A percentile compares a stretch with the other conserved stretches of the same genome.
These are phyloP conservation scores for Acer yangbiense DNA, from an alignment of 345 rosid species.

Conservation along the genomic window DNA sequence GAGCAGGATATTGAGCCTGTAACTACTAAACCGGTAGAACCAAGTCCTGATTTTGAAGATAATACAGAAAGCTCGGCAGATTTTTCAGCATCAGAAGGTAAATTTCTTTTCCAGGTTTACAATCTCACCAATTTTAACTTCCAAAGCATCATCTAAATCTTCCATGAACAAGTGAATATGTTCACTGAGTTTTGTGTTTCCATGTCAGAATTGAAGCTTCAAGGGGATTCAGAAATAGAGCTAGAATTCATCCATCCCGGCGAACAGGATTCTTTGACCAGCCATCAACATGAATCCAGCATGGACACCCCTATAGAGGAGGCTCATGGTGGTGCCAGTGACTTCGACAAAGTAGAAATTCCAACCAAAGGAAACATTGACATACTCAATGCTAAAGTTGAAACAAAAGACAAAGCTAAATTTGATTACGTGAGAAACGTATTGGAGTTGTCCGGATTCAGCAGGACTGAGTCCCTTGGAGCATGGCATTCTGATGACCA, in stretches of 20 bases:
- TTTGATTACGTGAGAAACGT: slow-evolving; percentile 71
- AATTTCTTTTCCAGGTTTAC: background rate
- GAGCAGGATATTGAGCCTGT: slow-evolving; percentile 17
- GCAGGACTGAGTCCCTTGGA: slow-evolving; percentile 48
- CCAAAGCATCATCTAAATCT: background rate
- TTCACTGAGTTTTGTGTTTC: background rate
- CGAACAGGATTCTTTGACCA: slow-evolving; percentile 2
- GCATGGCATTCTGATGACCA: slow-evolving; percentile 70
- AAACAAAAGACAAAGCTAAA: slow-evolving; percentile 46
- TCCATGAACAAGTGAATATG: background rate
- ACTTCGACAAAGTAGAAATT: slow-evolving; percentile 8
- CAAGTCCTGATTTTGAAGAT: slow-evolving; percentile 23
- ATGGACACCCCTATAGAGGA: slow-evolving; percentile 1
- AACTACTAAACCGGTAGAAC: slow-evolving; percentile 29
- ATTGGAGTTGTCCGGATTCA: slow-evolving; percentile 71
- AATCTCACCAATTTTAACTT: background rate
- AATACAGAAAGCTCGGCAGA: slow-evolving; percentile 8
- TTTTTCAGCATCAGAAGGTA: slow-evolving; percentile 36
- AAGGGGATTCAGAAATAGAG: slow-evolving; percentile 18
- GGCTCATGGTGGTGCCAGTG: slow-evolving; percentile 7
- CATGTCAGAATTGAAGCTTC: background rate
- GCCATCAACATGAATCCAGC: slow-evolving; percentile 14
- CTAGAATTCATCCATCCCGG: background rate
- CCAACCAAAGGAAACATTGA: slow-evolving; percentile 16
- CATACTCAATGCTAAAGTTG: slow-evolving; percentile 30